These are phyloP conservation scores for Teunomyces stri DNA, from an alignment of 805 yeast genomes.

Conservation along the genomic window DNA sequence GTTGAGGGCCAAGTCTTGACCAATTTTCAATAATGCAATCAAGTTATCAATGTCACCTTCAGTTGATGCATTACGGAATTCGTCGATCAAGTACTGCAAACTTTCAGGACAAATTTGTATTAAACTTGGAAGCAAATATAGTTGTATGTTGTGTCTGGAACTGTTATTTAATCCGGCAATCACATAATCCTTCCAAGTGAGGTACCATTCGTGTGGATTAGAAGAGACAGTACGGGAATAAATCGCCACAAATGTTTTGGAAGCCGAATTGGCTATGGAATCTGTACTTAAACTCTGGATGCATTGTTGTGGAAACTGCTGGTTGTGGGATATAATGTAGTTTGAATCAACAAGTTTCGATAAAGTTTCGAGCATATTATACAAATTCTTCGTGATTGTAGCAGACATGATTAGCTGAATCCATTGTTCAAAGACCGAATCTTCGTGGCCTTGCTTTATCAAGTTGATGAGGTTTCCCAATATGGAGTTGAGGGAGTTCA, in stretches of 20 bases:
- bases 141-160: constrained; percentile 47
- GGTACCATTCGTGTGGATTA: constrained; percentile 41
- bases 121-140: constrained; percentile 61
- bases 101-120: constrained; percentile 51
- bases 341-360: constrained; percentile 40
- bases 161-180: constrained; percentile 30
- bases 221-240: constrained; percentile 15
- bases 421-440: constrained; percentile 44
- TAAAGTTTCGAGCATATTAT: constrained; percentile 57
- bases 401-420: constrained; percentile 34
- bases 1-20: constrained; percentile 49
- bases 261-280: constrained; percentile 63
- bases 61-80: constrained; percentile 21
- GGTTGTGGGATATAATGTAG: constrained; percentile 41
- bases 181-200: constrained; percentile 48
- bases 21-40: constrained; percentile 58
- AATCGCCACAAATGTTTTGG: constrained; percentile 49
- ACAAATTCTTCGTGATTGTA: constrained; percentile 56
- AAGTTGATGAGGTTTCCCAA: constrained; percentile 46
- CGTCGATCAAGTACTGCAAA: constrained; percentile 36
- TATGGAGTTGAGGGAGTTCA: constrained; percentile 64
- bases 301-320: constrained; percentile 48
- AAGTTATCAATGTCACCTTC: constrained; percentile 36
- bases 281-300: constrained; percentile 51
- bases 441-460: constrained; percentile 9